Percentiles rank a stretch among this genome's conserved stretches.
phyloP scores from a whole-genome alignment of 768 basidiomycete species.

The Clavaria fumosa region DNA sequence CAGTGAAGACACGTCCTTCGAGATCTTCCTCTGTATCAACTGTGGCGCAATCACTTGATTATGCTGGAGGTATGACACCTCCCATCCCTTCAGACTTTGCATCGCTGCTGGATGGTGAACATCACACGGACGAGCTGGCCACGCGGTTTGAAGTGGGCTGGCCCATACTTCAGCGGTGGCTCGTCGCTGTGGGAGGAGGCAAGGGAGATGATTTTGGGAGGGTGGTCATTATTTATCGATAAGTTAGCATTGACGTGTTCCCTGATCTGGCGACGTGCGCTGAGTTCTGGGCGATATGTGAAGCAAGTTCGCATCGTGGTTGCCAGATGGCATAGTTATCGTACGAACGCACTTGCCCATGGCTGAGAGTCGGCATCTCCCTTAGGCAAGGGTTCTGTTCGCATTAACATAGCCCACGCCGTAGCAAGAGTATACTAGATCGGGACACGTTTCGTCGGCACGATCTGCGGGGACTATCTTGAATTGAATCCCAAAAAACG shows the following conservation, averaged over 20 bases:
- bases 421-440: conserved; percentile 78
- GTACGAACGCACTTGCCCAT: too few species aligned
- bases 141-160: conserved; percentile 72
- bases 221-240: conserved; percentile 69
- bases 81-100: conserved; percentile 41
- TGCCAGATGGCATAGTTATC: too few species aligned
- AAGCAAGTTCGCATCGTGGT: too few species aligned
- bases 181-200: conserved; percentile 43
- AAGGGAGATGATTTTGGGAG: conserved; percentile 53
- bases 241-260: too few species aligned
- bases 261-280: too few species aligned
- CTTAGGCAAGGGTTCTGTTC: conserved; percentile 57
- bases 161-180: conserved; percentile 65
- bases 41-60: conserved; percentile 15
- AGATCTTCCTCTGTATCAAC: conserved; percentile 41
- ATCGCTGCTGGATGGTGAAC: conserved; percentile 67
- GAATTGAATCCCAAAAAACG: conserved; percentile 85
- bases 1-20: conserved; percentile 33
- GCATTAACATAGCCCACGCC: conserved; percentile 87
- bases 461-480: conserved; percentile 60
- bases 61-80: conserved; percentile 7
- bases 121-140: conserved; percentile 84
- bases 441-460: conserved; percentile 32
- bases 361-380: too few species aligned
- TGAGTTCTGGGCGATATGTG: too few species aligned